phyloP scores from a whole-genome alignment of 2,329 filamentous ascomycete genomes.

The Penicillium sclerotigenum region DNA sequence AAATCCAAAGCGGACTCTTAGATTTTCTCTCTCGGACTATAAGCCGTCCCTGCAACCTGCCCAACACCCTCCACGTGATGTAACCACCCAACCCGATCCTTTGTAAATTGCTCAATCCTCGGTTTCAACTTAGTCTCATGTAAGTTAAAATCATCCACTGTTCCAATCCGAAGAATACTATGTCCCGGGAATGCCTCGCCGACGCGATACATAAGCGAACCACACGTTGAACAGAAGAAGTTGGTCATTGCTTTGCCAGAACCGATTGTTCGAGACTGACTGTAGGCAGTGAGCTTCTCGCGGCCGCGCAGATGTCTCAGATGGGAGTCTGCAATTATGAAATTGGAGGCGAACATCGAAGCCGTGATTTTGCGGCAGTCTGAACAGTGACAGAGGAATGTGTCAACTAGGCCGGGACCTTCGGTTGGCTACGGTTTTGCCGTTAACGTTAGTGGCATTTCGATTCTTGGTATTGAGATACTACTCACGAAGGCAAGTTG shows the following conservation, averaged over 20 bases:
- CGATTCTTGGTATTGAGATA: not conserved
- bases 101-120: constrained; percentile 51
- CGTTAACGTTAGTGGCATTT: not conserved
- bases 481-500: constrained; percentile 13
- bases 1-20: too few species aligned
- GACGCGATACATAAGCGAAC: constrained; percentile 59
- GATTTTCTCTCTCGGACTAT: not conserved
- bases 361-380: constrained; percentile 63
- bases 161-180: constrained; percentile 56
- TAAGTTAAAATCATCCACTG: constrained; percentile 60
- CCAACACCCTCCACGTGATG: constrained; percentile 35
- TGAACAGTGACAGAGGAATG: constrained; percentile 59
- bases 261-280: constrained; percentile 48
- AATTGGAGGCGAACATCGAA: constrained; percentile 61
- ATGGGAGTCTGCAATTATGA: constrained; percentile 48
- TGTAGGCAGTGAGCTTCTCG: constrained; percentile 49
- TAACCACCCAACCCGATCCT: constrained; percentile 54
- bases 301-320: constrained; percentile 52
- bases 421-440: constrained; percentile 8
- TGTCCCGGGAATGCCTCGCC: constrained; percentile 45
- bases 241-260: constrained; percentile 57
- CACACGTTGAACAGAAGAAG: constrained; percentile 59
- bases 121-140: constrained; percentile 58
- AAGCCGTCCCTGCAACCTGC: constrained; percentile 23
- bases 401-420: constrained; percentile 38